phyloP scores from a whole-genome alignment of 2,329 filamentous ascomycete genomes.

The Fusarium haematococcum region DNA sequence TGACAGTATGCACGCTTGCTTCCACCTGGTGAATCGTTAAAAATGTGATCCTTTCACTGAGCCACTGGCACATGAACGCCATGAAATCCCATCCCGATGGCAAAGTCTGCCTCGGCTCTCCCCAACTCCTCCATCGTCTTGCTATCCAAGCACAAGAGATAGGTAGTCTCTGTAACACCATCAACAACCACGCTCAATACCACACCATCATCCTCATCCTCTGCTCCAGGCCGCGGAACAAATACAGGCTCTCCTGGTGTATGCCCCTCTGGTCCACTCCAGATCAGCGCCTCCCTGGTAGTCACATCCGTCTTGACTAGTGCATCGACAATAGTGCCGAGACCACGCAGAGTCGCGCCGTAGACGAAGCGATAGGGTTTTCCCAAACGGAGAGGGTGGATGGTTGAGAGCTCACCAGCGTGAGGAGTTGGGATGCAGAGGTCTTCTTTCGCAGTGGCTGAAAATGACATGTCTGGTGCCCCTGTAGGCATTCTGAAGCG shows the following conservation, averaged over 20 bases:
- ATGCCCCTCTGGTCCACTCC: slow-evolving; percentile 69
- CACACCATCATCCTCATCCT: slow-evolving; percentile 72
- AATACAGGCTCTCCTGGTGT: slow-evolving; percentile 79
- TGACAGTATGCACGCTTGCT: not conserved
- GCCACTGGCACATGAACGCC: slow-evolving; percentile 59
- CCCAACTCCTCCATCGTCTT: slow-evolving; percentile 72
- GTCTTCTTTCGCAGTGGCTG: slow-evolving; percentile 48
- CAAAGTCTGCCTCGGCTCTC: slow-evolving; percentile 70
- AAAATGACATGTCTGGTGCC: slow-evolving; percentile 19
- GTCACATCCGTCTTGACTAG: slow-evolving; percentile 74
- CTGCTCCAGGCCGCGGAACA: slow-evolving; percentile 58
- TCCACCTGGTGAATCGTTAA: not conserved
- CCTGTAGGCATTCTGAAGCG: slow-evolving; percentile 52
- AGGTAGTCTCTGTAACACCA: slow-evolving; percentile 68
- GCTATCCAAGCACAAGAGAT: slow-evolving; percentile 74
- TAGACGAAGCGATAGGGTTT: slow-evolving; percentile 72
- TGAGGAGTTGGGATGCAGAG: slow-evolving; percentile 64
- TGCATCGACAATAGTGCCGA: slow-evolving; percentile 70
- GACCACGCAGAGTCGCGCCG: slow-evolving; percentile 65
- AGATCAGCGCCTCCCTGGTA: slow-evolving; percentile 64
- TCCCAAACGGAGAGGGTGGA: slow-evolving; percentile 68
- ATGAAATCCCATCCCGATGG: slow-evolving; percentile 74
- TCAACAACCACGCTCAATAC: slow-evolving; percentile 74
- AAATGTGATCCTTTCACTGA: not conserved
- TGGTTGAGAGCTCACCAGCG: slow-evolving; percentile 72